Conservation (phyloP, 1,139 yeast species). For the Saccharomycopsis phalli region DNA sequence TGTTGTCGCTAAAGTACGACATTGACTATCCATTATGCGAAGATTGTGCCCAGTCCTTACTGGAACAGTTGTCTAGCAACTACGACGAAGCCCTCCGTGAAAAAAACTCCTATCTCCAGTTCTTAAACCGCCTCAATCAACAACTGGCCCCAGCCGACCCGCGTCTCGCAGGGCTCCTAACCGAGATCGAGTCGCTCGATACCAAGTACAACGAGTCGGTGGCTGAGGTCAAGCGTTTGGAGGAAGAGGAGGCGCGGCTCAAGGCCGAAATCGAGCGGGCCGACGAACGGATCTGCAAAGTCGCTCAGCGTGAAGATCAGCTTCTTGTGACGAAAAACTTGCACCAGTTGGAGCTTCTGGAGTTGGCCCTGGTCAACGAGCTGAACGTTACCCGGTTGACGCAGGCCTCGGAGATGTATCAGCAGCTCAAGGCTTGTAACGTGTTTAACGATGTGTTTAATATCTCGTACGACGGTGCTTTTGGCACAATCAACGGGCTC, state of each 20-base stretch:
- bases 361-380: constrained; percentile 33
- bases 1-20: constrained; percentile 60
- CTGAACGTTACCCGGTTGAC: constrained; percentile 27
- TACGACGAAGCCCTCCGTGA: constrained; percentile 72
- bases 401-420: constrained; percentile 25
- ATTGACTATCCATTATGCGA: constrained; percentile 84
- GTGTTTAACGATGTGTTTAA: constrained; percentile 76
- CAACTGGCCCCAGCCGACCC: constrained; percentile 39
- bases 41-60: constrained; percentile 67
- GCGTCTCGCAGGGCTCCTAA: constrained; percentile 34
- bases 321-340: constrained; percentile 32
- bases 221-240: constrained; percentile 24
- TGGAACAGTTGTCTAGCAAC: constrained; percentile 58
- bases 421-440: constrained; percentile 62
- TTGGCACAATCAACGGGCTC: constrained; percentile 82
- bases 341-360: constrained; percentile 33
- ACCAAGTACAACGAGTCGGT: constrained; percentile 20
- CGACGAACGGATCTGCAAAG: constrained; percentile 26
- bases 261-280: constrained; percentile 30
- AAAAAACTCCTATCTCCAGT: constrained; percentile 67
- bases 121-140: constrained; percentile 58
- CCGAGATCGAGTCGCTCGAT: constrained; percentile 23
- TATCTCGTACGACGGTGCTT: constrained; percentile 73
- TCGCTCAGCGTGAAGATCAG: constrained; percentile 32
- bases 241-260: constrained; percentile 32